phyloP scores from a whole-genome alignment of 768 basidiomycete species.

The Tremella mesenterica region DNA sequence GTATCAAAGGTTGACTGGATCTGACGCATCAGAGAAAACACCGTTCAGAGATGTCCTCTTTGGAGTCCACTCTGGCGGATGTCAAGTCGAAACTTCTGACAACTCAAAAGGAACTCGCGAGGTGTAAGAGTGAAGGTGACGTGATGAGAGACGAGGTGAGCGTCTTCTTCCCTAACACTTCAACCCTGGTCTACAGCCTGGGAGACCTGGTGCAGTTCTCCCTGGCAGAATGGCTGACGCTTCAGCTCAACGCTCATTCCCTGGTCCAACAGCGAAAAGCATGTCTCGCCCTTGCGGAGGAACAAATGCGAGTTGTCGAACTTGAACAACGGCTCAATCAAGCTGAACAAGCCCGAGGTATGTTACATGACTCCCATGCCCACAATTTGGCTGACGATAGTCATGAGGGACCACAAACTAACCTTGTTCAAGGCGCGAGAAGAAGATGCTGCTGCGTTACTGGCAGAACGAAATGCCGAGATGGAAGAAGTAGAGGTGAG shows the following conservation, averaged over 20 bases:
- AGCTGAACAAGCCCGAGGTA: conserved; percentile 26
- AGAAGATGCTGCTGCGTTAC: conserved; percentile 20
- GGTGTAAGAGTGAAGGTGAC: conserved; percentile 24
- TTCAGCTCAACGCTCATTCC: conserved; percentile 27
- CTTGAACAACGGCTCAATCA: conserved; percentile 30
- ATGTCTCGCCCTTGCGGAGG: conserved; percentile 25
- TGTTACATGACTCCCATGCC: conserved; percentile 1
- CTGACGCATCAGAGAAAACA: conserved; percentile 15
- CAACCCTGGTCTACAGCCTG: neutral
- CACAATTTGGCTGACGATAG: conserved; percentile 6
- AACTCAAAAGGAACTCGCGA: conserved; percentile 19
- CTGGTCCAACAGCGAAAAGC: conserved; percentile 31
- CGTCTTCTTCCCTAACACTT: neutral
- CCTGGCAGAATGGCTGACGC: no score
- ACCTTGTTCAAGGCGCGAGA: conserved; percentile 30
- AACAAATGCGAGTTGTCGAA: conserved; percentile 34
- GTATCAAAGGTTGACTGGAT: neutral
- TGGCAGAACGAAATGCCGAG: conserved; percentile 23
- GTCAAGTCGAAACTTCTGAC: neutral
- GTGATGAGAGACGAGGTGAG: conserved; percentile 35
- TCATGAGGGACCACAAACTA: conserved; percentile 40
- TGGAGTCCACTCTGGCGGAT: conserved; percentile 6
- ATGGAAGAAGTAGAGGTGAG: conserved; percentile 25
- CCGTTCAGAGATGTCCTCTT: conserved; percentile 9
- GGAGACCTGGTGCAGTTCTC: neutral